A percentile compares a stretch with the other conserved stretches of the same genome.
Evolutionary conservation across 805 yeast genomes (phyloP).

Genomic region (Teunomyces tritomae): DNA sequence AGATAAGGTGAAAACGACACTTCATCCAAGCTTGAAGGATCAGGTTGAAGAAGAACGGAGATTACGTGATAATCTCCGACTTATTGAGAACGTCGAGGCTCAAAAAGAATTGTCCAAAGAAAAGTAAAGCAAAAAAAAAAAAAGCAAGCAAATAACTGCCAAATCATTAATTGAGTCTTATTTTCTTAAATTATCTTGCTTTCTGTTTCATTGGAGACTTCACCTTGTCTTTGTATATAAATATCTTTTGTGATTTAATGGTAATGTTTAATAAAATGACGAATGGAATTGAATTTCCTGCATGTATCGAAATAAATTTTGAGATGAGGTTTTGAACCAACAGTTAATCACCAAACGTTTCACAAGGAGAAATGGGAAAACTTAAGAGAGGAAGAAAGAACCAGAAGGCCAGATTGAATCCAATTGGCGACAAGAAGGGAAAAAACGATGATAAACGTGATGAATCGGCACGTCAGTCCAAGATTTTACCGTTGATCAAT

Average conservation of each 20-base stretch:
- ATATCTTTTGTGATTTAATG: background rate
- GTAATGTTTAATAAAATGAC: background rate
- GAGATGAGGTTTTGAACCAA: background rate
- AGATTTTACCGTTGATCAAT: constrained; percentile 64
- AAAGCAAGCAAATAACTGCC: background rate
- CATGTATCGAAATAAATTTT: background rate
- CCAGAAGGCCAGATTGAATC: constrained; percentile 34
- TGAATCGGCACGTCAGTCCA: constrained; percentile 48
- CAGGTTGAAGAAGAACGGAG: constrained; percentile 8
- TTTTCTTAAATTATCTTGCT: background rate
- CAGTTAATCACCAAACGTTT: background rate
- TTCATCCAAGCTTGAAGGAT: constrained; percentile 26
- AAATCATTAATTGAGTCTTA: background rate
- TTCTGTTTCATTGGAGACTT: no score
- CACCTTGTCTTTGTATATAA: background rate
- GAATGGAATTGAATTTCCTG: background rate
- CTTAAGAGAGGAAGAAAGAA: constrained; percentile 57
- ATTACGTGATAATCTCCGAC: constrained; percentile 7
- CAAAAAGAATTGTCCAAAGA: constrained; percentile 3
- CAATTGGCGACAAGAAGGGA: constrained; percentile 23
- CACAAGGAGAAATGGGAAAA: constrained; percentile 56
- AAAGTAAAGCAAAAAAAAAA: background rate
- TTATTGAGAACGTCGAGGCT: constrained; percentile 8
- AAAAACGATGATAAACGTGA: constrained; percentile 33
- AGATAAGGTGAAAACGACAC: constrained; percentile 25